Evolutionary conservation across 768 basidiomycete genomes (phyloP).

Genomic region (Lentinula detonsa): DNA sequence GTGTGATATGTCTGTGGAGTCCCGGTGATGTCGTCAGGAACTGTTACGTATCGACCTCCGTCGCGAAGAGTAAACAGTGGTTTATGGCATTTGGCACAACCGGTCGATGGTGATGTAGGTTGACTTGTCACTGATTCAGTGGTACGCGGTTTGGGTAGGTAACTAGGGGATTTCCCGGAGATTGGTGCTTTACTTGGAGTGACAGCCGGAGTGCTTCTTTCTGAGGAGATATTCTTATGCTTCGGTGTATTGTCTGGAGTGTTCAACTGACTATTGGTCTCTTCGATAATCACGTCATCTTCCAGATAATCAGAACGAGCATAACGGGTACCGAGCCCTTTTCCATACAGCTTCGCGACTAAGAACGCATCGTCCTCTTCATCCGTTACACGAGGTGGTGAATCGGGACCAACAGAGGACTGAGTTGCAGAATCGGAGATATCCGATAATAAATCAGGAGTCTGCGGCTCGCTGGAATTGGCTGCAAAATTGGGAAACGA

Average conservation of each 20-base stretch:
- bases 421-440: constrained; percentile 52
- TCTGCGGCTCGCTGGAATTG: constrained; percentile 34
- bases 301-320: constrained; percentile 21
- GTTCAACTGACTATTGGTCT: constrained; percentile 23
- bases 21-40: constrained; percentile 48
- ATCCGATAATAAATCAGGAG: constrained; percentile 57
- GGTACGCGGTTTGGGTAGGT: not conserved
- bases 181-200: not conserved
- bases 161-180: not conserved
- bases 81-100: constrained; percentile 55
- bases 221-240: constrained; percentile 16
- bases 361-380: constrained; percentile 10
- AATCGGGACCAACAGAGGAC: constrained; percentile 47
- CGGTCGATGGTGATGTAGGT: constrained; percentile 24
- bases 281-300: constrained; percentile 22
- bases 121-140: not conserved
- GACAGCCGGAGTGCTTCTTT: constrained; percentile 3
- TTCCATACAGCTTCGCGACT: constrained; percentile 10
- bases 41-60: constrained; percentile 64
- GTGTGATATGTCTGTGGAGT: constrained; percentile 63
- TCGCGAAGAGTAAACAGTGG: constrained; percentile 52
- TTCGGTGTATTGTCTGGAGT: constrained; percentile 25
- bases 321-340: constrained; percentile 15
- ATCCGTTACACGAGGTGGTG: constrained; percentile 32
- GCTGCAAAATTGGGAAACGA: constrained; percentile 3